Percentiles rank a stretch among this genome's conserved stretches.
Conservation (phyloP, 805 yeast genomes). For the Metschnikowia vanudenii region DNA sequence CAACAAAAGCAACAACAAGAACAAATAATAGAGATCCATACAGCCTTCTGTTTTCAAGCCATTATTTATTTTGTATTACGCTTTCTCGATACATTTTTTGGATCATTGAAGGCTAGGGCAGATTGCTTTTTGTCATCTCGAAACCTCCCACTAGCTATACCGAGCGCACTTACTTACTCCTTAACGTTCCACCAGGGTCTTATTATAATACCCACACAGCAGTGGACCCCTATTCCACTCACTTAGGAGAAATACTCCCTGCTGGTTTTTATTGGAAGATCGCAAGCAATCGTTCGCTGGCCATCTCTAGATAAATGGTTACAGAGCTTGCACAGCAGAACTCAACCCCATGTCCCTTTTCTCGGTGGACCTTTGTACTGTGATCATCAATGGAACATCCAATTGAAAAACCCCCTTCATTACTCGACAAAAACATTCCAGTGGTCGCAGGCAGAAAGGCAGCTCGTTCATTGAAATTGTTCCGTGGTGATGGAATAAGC, state of each 20-base stretch:
- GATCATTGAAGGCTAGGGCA: neutral
- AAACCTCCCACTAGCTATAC: neutral
- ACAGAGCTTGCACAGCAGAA: neutral
- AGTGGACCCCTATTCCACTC: neutral
- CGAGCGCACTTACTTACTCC: neutral
- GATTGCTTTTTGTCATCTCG: neutral
- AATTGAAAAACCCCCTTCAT: slow-evolving; percentile 9
- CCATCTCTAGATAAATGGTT: slow-evolving; percentile 1
- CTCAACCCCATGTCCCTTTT: slow-evolving; percentile 1
- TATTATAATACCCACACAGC: neutral
- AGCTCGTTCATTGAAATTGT: slow-evolving; percentile 54
- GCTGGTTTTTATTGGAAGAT: neutral
- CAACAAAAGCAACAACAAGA: neutral
- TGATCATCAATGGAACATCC: slow-evolving; percentile 9
- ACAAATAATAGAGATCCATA: too few relatives aligned
- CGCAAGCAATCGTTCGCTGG: neutral
- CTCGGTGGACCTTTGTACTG: slow-evolving; percentile 2
- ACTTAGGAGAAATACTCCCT: neutral
- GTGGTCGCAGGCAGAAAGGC: slow-evolving; percentile 54
- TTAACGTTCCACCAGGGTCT: neutral
- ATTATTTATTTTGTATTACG: neutral
- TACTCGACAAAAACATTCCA: slow-evolving; percentile 12
- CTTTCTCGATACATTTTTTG: neutral
- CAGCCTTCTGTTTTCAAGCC: neutral
- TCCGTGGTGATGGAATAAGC: slow-evolving; percentile 33